Conservation (phyloP, 768 basidiomycete species). For the Tulasnella sp. region DNA sequence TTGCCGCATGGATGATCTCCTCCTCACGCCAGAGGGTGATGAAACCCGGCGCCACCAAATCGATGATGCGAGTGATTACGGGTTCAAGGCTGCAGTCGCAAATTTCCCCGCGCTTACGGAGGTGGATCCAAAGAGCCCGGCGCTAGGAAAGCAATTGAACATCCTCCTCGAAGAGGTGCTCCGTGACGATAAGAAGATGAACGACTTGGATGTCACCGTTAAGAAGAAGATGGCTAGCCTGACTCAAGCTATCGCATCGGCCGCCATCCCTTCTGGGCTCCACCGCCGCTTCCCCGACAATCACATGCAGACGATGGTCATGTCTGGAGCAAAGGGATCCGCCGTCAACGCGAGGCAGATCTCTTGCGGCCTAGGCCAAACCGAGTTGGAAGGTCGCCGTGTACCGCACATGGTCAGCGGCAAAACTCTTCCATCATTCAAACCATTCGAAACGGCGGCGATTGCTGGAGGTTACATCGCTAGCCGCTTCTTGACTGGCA, state of each 20-base stretch:
- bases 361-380: slow-evolving; percentile 96
- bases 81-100: slow-evolving; percentile 84
- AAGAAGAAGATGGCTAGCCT: slow-evolving; percentile 80
- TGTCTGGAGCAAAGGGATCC: slow-evolving; percentile 96
- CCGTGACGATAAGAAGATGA: slow-evolving; percentile 96
- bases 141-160: slow-evolving; percentile 44
- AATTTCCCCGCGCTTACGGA: slow-evolving; percentile 70
- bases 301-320: slow-evolving; percentile 99
- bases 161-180: slow-evolving; percentile 84
- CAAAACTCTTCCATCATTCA: slow-evolving; percentile 96
- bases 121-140: slow-evolving; percentile 40
- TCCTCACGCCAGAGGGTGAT: slow-evolving; percentile 81
- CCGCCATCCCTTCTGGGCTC: slow-evolving; percentile 79
- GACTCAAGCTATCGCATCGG: slow-evolving; percentile 84
- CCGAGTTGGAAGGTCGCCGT: slow-evolving; percentile 96
- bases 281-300: slow-evolving; percentile 95
- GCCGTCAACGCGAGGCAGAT: slow-evolving; percentile 97
- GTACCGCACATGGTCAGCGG: slow-evolving; percentile 99
- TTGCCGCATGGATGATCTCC: slow-evolving; percentile 97
- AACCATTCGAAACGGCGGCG: slow-evolving; percentile 94
- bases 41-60: slow-evolving; percentile 63
- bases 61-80: slow-evolving; percentile 61
- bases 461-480: slow-evolving; percentile 98
- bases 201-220: slow-evolving; percentile 88
- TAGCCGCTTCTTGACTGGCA: slow-evolving; percentile 96